Evolutionary conservation across 345 rosid genomes (phyloP), one percentile per base, ranked within the genome.

Genomic region (Iberis pinnata): DNA sequence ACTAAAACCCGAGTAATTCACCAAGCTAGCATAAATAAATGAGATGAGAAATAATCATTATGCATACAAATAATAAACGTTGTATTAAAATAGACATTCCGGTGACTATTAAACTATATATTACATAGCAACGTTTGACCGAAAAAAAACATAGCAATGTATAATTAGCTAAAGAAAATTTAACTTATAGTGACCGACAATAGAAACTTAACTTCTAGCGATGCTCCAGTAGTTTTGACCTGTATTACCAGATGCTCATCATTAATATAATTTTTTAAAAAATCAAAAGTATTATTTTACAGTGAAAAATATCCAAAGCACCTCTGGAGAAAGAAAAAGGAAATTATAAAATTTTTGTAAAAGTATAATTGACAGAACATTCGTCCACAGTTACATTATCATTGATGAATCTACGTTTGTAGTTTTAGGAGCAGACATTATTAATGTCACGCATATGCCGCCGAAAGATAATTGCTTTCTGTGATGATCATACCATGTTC

Each of bases 141-240:
- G n/a, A n/a, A n/a, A n/a, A n/a, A n/a, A n/a, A n/a, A n/a, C n/a
- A n/a, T n/a, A 56, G 33, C n/a, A 20, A 56, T 55, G 22, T 22
- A 64, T 40, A 12, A 31, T 43, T 56, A 43, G 51, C 51, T 10
- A 32, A 13, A 40, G 43, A 18, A n/a, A 13, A 24, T 36, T 56
- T 47, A 32, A 32, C 37, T 32, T 32, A 11, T 49, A 59, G 55
- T 39, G 64, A 58, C 70, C 70, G 53, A 58, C 64, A 65, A 22
- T 35, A 36, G 18, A 32, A 56, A 22, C 39, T 20, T 56, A 64
- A 41, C 70, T 65, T 51, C 36, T 51, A 58, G 70, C 49, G 60
- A 58, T 26, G 64, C 60, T 50, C 70, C 70, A 58, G 60, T 58
- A 18, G 26, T 66, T 44, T 51, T 58, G 70, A 66, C 70, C 65